Conservation (phyloP, 2,329 filamentous ascomycete species). For the Cordyceps farinosa region DNA sequence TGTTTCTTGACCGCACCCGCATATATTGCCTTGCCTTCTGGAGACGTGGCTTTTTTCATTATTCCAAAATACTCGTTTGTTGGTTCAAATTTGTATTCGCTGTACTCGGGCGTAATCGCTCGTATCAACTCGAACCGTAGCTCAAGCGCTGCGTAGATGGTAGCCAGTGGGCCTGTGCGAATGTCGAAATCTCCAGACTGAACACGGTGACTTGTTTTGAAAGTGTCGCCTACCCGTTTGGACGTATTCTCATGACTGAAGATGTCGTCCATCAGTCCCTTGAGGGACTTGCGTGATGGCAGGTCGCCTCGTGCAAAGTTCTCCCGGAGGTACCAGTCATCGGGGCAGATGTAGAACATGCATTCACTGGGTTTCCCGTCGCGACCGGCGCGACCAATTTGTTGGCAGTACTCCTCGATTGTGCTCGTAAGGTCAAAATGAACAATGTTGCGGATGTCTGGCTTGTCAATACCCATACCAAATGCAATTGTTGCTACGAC, state of each 20-base stretch:
- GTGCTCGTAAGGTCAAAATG: conserved; percentile 51
- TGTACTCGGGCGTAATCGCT: conserved; percentile 55
- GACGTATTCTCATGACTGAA: conserved; percentile 36
- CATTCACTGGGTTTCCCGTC: conserved; percentile 53
- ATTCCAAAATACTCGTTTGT: conserved; percentile 30
- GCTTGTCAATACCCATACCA: conserved; percentile 58
- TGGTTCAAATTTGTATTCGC: conserved; percentile 49
- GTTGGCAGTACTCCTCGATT: conserved; percentile 55
- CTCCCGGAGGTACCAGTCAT: conserved; percentile 57
- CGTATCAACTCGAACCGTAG: conserved; percentile 54
- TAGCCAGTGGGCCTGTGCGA: conserved; percentile 43
- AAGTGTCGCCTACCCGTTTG: neutral
- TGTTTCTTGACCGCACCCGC: conserved; percentile 36
- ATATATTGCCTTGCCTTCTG: conserved; percentile 43
- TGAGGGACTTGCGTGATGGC: conserved; percentile 49
- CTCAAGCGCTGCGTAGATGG: conserved; percentile 59
- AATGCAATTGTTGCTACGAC: conserved; percentile 53
- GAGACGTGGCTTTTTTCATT: conserved; percentile 36
- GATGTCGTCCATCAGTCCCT: conserved; percentile 47
- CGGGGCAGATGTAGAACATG: conserved; percentile 54
- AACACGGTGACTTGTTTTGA: conserved; percentile 40
- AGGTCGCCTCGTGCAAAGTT: conserved; percentile 58
- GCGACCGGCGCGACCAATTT: conserved; percentile 53
- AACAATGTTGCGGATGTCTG: conserved; percentile 51
- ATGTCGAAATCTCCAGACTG: conserved; percentile 53